Base-by-base conservation (phyloP, 2,329 filamentous ascomycete genomes). In the Ambrosiella beaveri region DNA sequence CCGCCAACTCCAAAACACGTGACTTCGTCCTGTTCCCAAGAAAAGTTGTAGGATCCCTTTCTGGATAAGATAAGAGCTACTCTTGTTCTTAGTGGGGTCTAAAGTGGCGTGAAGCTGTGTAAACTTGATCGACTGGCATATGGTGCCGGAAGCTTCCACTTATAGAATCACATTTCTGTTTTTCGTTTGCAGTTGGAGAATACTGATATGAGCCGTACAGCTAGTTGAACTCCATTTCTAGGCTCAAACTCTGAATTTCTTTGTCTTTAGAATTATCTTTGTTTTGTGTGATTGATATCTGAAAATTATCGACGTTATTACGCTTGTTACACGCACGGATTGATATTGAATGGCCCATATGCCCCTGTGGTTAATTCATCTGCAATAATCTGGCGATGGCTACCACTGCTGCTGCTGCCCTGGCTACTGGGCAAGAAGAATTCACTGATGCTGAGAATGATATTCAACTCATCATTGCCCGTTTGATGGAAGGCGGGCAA, bases 401-500 rank as follows among this genome's bases (percentile, higher is more conserved):
- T 53, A 57, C 58, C 15, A 56, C 55, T 40, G n/a, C 37, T 15
- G 49, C 36, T 44, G 41, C 54, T 27, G 35, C 55, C 7, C 13
- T 40, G 17, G 51, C 36, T 7, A 27, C 27, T 27, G 27, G 27
- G 27, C 27, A 27, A 27, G 49, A 47, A 39, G 52, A 54, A 17
- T 61, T 52, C 45, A 58, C 56, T 4, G 53, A 45, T 19, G 69
- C 64, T 71, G 71, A 78, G 64, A 83, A 87, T 65, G 74, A 84
- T 65, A 84, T 85, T 58, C 79, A 85, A 65, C 79, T 95, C 59
- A 82, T 91, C 64, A 81, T 96, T 63, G 90, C 90, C 27, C 85
- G 86, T 65, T 74, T 96, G 64, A 94, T 96, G 83, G 88, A 94
- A 68, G 88, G 88, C 50, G 89, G 88, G 57, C 81, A 90, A 65